Conservation (phyloP, 345 rosid species). For the Eucalyptus pauciflora region DNA sequence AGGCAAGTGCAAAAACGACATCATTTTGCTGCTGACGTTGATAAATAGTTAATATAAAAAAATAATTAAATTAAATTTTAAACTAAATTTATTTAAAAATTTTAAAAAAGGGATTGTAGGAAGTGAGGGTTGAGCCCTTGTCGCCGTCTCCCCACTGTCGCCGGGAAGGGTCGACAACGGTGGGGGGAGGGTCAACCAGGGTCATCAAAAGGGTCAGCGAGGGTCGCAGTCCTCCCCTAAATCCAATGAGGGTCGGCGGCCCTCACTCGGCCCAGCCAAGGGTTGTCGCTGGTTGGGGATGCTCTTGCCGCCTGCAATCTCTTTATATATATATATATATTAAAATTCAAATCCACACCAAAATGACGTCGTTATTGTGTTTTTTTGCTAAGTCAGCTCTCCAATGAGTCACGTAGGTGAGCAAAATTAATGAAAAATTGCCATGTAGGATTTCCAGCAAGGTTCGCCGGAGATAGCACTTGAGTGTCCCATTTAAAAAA, state of each 20-base stretch:
- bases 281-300: fast-evolving
- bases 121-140: fast-evolving
- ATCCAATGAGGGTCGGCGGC: fast-evolving
- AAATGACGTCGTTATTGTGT: fast-evolving
- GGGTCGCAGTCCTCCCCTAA: fast-evolving
- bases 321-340: too few species aligned
- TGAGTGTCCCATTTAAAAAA: fast-evolving
- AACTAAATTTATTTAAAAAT: too few species aligned
- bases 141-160: fast-evolving
- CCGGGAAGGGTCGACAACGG: fast-evolving
- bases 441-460: fast-evolving
- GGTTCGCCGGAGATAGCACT: fast-evolving
- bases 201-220: fast-evolving
- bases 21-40: fast-evolving
- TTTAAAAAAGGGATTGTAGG: too few species aligned
- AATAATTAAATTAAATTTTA: too few species aligned
- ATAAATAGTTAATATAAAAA: too few species aligned
- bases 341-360: fast-evolving
- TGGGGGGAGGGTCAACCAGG: fast-evolving
- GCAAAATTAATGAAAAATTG: too few species aligned
- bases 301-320: fast-evolving
- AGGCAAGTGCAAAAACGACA: fast-evolving
- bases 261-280: fast-evolving
- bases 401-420: fast-evolving
- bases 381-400: fast-evolving